Evolutionary conservation across 1,139 yeast species (phyloP), one percentile per base, ranked within the genome.

Genomic region (Hansenula sp.): DNA sequence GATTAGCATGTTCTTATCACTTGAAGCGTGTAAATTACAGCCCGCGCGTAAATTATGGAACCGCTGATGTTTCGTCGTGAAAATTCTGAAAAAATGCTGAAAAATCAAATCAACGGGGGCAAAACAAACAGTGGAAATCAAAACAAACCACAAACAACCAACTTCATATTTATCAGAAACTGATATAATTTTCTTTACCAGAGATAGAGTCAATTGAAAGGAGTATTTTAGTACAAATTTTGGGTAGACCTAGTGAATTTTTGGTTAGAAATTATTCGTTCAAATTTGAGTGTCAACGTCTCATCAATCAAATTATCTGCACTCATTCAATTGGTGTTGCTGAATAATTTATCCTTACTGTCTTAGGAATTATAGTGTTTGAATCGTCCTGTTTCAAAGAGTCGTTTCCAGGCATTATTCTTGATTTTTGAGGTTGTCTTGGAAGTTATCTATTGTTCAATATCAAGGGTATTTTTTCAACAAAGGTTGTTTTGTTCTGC

Each of bases 311-410:
- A 38, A 38, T 19, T 32, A 41, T 36, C 32, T 33, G 43, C 39
- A 36, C 43, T 36, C 43, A 41, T 41, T 41, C 33, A 39, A 41
- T 41, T 41, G 43, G 33, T 37, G 43, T 32, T 31, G 43, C 43
- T 41, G 38, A 36, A 24, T 28, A 31, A 18, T 30, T 31, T 10
- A 28, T 28, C 29, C 33, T 28, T 11, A 25, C 10, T 3, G 11
- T 27, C 17, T 6, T 13, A 28, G 28, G 25, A 17, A 12, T 15
- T 9, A 6, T n/a, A 13, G 24, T 32, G 27, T 33, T 39, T 10
- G 34, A 29, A 18, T 19, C 9, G n/a, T 15, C 9, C 13, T 18
- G 33, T 16, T 19, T 17, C 19, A n/a, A 13, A n/a, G 19, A 21
- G 21, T 13, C 6, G 25, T 17, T 33, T 17, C 29, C 15, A 13